A percentile compares a stretch with the other conserved stretches of the same genome.
Conservation (phyloP, 2,329 filamentous ascomycete species). For the Celoporthe dispersa region DNA sequence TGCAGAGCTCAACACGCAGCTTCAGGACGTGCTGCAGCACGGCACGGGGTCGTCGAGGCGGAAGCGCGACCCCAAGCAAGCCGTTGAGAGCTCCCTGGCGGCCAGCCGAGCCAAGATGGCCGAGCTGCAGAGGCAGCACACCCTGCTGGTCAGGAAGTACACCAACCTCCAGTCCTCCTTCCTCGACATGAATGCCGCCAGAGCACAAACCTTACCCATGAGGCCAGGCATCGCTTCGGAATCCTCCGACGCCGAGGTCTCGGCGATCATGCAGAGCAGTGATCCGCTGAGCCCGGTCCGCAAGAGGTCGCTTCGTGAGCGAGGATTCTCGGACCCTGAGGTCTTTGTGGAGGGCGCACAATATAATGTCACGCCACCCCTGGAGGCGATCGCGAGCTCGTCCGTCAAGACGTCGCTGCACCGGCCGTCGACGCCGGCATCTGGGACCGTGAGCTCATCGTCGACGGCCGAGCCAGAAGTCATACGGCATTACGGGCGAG, state of each 20-base stretch:
- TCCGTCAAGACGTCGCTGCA: conserved; percentile 36
- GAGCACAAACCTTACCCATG: conserved; percentile 19
- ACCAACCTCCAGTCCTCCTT: conserved; percentile 55
- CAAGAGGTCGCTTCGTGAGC: conserved; percentile 41
- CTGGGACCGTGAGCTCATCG: conserved; percentile 29
- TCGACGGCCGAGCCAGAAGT: conserved; percentile 37
- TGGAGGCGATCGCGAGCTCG: conserved; percentile 36
- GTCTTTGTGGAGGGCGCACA: conserved; percentile 42
- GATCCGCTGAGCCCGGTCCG: conserved; percentile 41
- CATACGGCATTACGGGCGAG: conserved; percentile 49
- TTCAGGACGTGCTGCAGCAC: conserved; percentile 45
- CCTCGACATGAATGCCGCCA: conserved; percentile 47
- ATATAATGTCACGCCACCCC: conserved; percentile 49
- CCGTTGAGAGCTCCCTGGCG: conserved; percentile 51
- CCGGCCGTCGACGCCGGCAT: conserved; percentile 45
- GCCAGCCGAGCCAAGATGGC: conserved; percentile 58
- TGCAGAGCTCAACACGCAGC: conserved; percentile 48
- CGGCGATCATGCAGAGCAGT: conserved; percentile 40
- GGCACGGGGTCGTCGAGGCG: conserved; percentile 25
- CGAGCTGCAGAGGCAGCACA: conserved; percentile 58
- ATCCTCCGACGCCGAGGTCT: conserved; percentile 41
- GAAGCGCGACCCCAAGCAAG: conserved; percentile 39
- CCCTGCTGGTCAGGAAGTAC: conserved; percentile 55
- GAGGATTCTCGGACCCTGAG: conserved; percentile 52
- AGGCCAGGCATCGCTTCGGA: conserved; percentile 32